Conservation (phyloP, 1,139 yeast species). For the Geotrichum aggregatum region DNA sequence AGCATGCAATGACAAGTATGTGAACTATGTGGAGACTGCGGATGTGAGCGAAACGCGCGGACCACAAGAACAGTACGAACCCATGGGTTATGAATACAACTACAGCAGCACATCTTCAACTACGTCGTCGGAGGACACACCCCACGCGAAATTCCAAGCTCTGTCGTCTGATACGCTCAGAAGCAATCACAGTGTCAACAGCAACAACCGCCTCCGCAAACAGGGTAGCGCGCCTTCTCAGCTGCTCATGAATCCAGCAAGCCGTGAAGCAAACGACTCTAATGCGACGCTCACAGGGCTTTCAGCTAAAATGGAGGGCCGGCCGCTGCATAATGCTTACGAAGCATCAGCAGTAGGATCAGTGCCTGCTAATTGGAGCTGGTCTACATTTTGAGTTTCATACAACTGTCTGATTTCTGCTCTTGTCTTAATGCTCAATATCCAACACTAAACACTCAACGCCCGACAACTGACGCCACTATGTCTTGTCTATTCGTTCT, state of each 20-base stretch:
- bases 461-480: too few relatives aligned
- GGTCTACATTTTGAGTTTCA: constrained; percentile 43
- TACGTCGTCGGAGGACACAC: background rate
- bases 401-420: constrained; percentile 4
- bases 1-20: constrained; percentile 65
- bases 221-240: constrained; percentile 11
- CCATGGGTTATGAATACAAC: background rate
- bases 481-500: too few relatives aligned
- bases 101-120: background rate
- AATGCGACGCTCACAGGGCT: constrained; percentile 1
- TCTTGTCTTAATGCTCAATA: background rate
- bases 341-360: constrained; percentile 30
- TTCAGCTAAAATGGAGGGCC: background rate
- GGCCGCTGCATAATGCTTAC: constrained; percentile 8
- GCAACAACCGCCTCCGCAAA: background rate
- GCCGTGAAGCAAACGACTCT: background rate
- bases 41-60: constrained; percentile 3
- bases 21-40: constrained; percentile 26
- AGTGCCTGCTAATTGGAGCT: constrained; percentile 44
- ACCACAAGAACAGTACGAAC: background rate
- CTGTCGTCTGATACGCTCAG: constrained; percentile 1
- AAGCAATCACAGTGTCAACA: background rate
- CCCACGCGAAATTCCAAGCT: background rate
- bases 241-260: background rate
- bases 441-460: background rate